Evolutionary conservation across 495 filamentous ascomycete genomes (phyloP).

Genomic region (Xylaria sp.): DNA sequence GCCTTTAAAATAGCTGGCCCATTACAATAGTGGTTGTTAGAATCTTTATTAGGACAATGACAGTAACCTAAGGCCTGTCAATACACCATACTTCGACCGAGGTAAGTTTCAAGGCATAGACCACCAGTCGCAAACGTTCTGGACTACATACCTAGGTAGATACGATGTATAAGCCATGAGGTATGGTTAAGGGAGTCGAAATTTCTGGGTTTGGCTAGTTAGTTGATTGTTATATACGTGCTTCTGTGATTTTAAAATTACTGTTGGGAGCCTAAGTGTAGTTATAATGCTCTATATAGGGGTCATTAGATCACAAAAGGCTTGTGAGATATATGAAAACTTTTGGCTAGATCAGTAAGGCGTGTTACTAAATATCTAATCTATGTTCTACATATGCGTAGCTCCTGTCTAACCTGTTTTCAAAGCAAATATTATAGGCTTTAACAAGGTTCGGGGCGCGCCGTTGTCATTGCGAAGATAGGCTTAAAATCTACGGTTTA

Average conservation of each 20-base stretch:
- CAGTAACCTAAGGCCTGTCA: background rate
- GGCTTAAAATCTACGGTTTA: no score
- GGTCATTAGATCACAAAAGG: background rate
- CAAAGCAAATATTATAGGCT: background rate
- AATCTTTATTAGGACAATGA: background rate
- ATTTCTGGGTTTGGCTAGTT: background rate
- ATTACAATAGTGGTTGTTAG: background rate
- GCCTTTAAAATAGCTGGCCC: background rate
- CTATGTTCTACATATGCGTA: background rate
- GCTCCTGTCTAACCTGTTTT: background rate
- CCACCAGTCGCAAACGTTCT: background rate
- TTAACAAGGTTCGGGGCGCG: background rate
- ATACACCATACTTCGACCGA: background rate
- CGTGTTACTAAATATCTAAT: background rate
- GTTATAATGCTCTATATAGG: background rate
- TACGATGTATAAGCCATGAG: background rate
- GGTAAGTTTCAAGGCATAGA: background rate
- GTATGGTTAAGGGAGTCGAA: background rate
- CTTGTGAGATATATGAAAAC: background rate
- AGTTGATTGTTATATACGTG: no score
- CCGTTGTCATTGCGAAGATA: no score
- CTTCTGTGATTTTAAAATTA: background rate
- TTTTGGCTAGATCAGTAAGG: background rate
- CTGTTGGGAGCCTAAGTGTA: background rate
- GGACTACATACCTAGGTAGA: background rate